Evolutionary conservation across 2,329 filamentous ascomycete species (phyloP), one percentile per base, ranked within the genome.

Genomic region (Xylariaceae sp.): DNA sequence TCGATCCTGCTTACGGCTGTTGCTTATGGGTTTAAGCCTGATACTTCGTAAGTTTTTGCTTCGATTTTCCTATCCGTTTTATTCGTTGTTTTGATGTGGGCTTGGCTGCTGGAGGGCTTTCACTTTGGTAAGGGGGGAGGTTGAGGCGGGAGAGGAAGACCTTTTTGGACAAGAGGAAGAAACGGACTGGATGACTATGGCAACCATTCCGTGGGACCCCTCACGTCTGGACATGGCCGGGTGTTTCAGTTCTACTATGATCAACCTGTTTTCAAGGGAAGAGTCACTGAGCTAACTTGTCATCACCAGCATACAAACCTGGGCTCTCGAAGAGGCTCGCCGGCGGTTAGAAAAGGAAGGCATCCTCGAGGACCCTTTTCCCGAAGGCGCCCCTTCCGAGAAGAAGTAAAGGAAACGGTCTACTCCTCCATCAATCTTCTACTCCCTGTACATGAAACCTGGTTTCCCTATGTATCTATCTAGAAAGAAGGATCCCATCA

Each of bases 281-380:
- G n/a, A n/a, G n/a, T n/a, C n/a, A n/a, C n/a, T n/a, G n/a, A n/a
- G n/a, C n/a, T n/a, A n/a, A n/a, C n/a, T n/a, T n/a, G n/a, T n/a
- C 22, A 42, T 16, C 19, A 47, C 50, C 61, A 98, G 93, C 69
- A 96, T 98, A 82, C 93, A 97, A 76, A 97, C 92, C 44, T 98
- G 93, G 93, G 93, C 93, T 53, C 82, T 98, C 35, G 93, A 98
- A 73, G 93, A 98, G 75, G 93, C 93, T 42, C 82, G 93, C 64
- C 82, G 93, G 74, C 81, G 93, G 74, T 83, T 98, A 79, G 93
- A 98, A 75, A 86, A 83, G 49, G 93, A 98, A 76, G 93, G 93
- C 49, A 91, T 97, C 64, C 73, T 97, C 64, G 82, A 88, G 63
- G 92, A 96, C 62, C 85, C 27, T n/a, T n/a, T n/a, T n/a, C n/a